phyloP scores from a whole-genome alignment of 2,329 filamentous ascomycete genomes.

The Drechslerella coelobrocha region DNA sequence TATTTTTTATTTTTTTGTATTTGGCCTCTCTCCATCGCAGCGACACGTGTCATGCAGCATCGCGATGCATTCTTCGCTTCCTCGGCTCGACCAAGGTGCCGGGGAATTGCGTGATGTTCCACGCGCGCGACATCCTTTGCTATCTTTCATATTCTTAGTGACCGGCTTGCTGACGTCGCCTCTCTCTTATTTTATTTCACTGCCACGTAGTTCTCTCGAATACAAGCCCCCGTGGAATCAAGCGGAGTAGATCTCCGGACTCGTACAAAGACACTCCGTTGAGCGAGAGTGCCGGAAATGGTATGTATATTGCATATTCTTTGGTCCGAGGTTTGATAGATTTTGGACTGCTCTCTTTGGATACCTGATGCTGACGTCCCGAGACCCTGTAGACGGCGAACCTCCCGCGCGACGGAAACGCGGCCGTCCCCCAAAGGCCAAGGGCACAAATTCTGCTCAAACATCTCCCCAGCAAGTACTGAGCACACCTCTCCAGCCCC shows the following conservation, averaged over 20 bases:
- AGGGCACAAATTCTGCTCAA: slow-evolving; percentile 56
- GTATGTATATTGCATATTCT: slow-evolving; percentile 65
- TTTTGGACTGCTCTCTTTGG: not conserved
- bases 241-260: slow-evolving; percentile 77
- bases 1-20: not conserved
- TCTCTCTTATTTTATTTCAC: slow-evolving; percentile 53
- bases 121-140: slow-evolving; percentile 1
- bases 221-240: slow-evolving; percentile 72
- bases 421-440: slow-evolving; percentile 62
- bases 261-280: slow-evolving; percentile 65
- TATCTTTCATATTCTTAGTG: not conserved
- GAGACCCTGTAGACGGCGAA: slow-evolving; percentile 53
- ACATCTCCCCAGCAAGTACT: slow-evolving; percentile 56
- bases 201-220: slow-evolving; percentile 59
- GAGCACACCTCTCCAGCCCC: slow-evolving; percentile 52
- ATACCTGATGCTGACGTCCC: slow-evolving; percentile 31
- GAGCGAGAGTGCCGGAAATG: slow-evolving; percentile 72
- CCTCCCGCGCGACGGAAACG: slow-evolving; percentile 61
- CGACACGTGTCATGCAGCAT: slow-evolving; percentile 40
- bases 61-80: slow-evolving; percentile 34
- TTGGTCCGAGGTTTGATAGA: slow-evolving; percentile 9
- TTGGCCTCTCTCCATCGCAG: slow-evolving; percentile 19
- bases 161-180: slow-evolving; percentile 32
- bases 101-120: slow-evolving; percentile 3
- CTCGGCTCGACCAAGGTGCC: slow-evolving; percentile 9